phyloP scores from a whole-genome alignment of 495 filamentous ascomycete genomes.

The Xylaria grammica region DNA sequence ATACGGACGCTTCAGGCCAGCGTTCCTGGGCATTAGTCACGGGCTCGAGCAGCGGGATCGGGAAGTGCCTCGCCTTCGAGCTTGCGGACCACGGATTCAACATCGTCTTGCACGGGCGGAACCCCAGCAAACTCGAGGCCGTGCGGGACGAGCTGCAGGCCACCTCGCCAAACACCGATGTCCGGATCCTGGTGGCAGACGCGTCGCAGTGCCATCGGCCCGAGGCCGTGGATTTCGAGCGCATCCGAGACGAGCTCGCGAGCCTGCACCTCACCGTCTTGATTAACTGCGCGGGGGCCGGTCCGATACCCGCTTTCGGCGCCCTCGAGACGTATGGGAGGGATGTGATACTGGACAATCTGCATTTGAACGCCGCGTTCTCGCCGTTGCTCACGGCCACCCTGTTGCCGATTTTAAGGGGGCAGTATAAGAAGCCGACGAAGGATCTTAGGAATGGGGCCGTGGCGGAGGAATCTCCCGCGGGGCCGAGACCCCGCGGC shows the following conservation, averaged over 20 bases:
- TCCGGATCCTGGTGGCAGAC: constrained; percentile 34
- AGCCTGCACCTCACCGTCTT: constrained; percentile 40
- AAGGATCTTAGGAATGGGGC: too few relatives aligned
- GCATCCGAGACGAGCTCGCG: constrained; percentile 22
- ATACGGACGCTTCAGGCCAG: constrained; percentile 1
- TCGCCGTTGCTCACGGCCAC: constrained; percentile 22
- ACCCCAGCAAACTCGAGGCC: constrained; percentile 46
- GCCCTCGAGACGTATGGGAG: constrained; percentile 5
- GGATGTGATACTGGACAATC: constrained; percentile 1
- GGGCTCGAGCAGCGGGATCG: constrained; percentile 65
- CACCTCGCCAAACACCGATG: constrained; percentile 35
- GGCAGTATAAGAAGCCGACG: too few relatives aligned
- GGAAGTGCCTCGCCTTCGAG: constrained; percentile 54
- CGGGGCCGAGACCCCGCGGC: constrained; percentile 23
- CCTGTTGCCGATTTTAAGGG: constrained; percentile 4
- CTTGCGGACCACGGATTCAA: constrained; percentile 62
- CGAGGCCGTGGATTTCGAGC: constrained; percentile 22
- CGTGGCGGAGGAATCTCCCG: constrained; percentile 16
- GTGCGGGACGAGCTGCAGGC: constrained; percentile 25
- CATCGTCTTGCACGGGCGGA: constrained; percentile 62
- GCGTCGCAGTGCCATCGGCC: constrained; percentile 22
- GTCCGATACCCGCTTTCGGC: constrained; percentile 19
- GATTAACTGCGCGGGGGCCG: constrained; percentile 39
- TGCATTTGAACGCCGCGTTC: constrained; percentile 20
- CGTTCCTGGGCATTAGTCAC: constrained; percentile 63